Evolutionary conservation across 768 basidiomycete genomes (phyloP).

Genomic region (Trametes elegans): DNA sequence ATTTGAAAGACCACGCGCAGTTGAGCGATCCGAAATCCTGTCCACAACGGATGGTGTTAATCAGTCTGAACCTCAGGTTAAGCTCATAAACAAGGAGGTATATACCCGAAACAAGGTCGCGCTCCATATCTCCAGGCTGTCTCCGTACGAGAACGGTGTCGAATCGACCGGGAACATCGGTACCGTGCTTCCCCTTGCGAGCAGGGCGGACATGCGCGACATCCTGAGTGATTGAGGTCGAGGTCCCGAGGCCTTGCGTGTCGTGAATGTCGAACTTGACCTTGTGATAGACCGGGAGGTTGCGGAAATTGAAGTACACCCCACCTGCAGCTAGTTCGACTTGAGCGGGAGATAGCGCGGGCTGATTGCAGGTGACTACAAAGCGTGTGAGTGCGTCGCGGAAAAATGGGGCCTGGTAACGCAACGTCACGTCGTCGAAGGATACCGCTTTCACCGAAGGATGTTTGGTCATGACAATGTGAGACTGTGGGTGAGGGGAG

Average conservation of each 20-base stretch:
- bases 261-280: constrained; percentile 4
- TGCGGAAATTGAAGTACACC: not conserved
- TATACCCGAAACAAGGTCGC: not conserved
- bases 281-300: constrained; percentile 12
- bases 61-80: too few species aligned
- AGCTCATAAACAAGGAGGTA: too few species aligned
- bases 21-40: constrained; percentile 27
- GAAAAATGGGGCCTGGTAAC: not conserved
- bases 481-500: not conserved
- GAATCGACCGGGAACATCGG: not conserved
- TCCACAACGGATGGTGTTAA: not conserved
- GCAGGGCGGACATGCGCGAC: constrained; percentile 2
- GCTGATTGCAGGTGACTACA: not conserved
- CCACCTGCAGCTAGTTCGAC: not conserved
- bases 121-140: too few species aligned
- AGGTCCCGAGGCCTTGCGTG: not conserved
- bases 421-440: not conserved
- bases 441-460: not conserved
- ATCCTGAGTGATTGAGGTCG: not conserved
- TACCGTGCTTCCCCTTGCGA: not conserved
- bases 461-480: not conserved
- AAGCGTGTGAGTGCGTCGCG: constrained; percentile 9
- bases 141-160: constrained; percentile 5
- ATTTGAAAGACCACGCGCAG: constrained; percentile 29
- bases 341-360: not conserved